phyloP scores from a whole-genome alignment of 345 rosid genomes.

The Brassica nigra region DNA sequence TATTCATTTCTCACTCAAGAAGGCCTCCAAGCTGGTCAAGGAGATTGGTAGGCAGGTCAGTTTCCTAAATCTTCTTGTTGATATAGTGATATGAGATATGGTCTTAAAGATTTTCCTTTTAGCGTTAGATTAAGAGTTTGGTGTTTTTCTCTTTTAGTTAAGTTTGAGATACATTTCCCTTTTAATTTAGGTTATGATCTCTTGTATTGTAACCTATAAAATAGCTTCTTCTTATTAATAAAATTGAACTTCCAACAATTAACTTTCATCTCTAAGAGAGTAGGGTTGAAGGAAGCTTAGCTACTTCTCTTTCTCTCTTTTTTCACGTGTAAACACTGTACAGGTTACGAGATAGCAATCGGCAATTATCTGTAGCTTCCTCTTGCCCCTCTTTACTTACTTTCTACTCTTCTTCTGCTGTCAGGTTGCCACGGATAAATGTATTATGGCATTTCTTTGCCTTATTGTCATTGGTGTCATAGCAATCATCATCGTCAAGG shows the following conservation, averaged over 20 bases:
- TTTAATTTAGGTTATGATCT: too few species aligned
- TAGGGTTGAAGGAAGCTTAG: too few species aligned
- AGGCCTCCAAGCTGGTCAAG: constrained; percentile 90
- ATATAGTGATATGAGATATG: not conserved
- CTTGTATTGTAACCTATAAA: too few species aligned
- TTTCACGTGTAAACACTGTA: constrained; percentile 43
- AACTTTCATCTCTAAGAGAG: not conserved
- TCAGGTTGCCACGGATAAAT: constrained; percentile 94
- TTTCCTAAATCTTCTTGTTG: constrained; percentile 39
- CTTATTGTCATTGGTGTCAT: constrained; percentile 83
- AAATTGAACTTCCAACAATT: too few species aligned
- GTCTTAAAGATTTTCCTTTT: too few species aligned
- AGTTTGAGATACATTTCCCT: too few species aligned
- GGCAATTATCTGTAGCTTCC: not conserved
- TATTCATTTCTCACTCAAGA: constrained; percentile 92
- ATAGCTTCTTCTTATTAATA: too few species aligned
- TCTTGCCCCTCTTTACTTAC: constrained; percentile 24
- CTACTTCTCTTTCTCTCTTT: too few species aligned
- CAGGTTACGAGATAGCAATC: too few species aligned
- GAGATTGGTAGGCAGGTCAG: constrained; percentile 98
- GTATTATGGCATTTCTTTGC: constrained; percentile 81
- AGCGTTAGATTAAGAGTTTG: too few species aligned
- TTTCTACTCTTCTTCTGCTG: constrained; percentile 25
- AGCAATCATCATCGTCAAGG: constrained; percentile 93
- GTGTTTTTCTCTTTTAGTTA: too few species aligned